These are phyloP conservation scores for Artomyces pyxidatus DNA, from an alignment of 768 basidiomycete genomes.

Conservation along the genomic window DNA sequence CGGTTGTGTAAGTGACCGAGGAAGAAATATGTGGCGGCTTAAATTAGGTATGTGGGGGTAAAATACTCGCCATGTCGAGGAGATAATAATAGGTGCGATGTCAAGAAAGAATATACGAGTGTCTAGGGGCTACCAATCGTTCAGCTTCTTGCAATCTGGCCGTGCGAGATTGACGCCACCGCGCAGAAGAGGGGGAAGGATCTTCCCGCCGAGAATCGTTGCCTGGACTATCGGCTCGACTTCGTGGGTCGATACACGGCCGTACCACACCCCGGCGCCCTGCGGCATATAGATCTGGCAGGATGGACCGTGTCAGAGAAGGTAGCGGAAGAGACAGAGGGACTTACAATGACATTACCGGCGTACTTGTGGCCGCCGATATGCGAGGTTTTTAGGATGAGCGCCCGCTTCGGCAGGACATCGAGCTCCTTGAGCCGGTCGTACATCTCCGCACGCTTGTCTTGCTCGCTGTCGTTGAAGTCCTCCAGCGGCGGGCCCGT, in stretches of 20 bases:
- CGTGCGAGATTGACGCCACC: slow-evolving; percentile 75
- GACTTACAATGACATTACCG: slow-evolving; percentile 78
- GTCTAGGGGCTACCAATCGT: slow-evolving; percentile 77
- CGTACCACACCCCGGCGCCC: slow-evolving; percentile 88
- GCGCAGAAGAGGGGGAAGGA: slow-evolving; percentile 79
- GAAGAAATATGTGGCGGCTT: no score
- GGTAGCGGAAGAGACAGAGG: not conserved
- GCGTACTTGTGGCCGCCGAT: slow-evolving; percentile 91
- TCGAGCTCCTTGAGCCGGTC: slow-evolving; percentile 39
- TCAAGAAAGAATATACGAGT: not conserved
- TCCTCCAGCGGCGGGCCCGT: slow-evolving; percentile 54
- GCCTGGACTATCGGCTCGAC: slow-evolving; percentile 79
- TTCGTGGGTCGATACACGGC: slow-evolving; percentile 86
- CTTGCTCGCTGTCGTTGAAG: slow-evolving; percentile 39
- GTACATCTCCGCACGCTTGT: slow-evolving; percentile 47
- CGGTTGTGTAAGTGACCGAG: not conserved
- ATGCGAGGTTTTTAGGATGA: slow-evolving; percentile 85
- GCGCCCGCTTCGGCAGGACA: slow-evolving; percentile 52
- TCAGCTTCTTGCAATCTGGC: slow-evolving; percentile 57
- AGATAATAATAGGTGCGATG: not conserved
- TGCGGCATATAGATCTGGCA: slow-evolving; percentile 79
- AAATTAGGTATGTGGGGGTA: no score
- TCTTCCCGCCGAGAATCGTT: slow-evolving; percentile 77
- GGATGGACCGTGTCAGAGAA: not conserved
- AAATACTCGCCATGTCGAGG: not conserved